Conservation (phyloP, 2,329 filamentous ascomycete species). For the Talaromyces sp. region DNA sequence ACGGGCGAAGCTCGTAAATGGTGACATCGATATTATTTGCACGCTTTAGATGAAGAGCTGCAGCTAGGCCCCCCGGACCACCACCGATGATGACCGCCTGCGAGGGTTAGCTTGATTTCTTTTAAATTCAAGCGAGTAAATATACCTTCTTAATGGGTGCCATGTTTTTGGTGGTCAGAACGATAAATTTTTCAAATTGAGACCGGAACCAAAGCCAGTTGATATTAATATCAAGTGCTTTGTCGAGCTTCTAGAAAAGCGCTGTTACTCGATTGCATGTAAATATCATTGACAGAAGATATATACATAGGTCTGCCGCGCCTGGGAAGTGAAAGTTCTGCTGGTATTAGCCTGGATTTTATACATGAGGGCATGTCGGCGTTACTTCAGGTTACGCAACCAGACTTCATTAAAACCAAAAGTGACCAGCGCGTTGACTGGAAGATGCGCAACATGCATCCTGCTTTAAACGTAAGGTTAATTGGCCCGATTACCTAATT, state of each 20-base stretch:
- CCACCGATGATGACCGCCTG: background rate
- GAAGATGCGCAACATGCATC: background rate
- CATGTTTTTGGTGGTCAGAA: background rate
- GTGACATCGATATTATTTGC: constrained; percentile 12
- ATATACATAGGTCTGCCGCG: no score
- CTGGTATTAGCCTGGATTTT: background rate
- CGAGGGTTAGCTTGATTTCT: background rate
- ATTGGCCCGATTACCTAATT: background rate
- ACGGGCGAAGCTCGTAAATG: constrained; percentile 22
- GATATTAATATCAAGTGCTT: background rate
- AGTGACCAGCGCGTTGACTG: background rate
- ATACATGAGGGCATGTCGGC: background rate
- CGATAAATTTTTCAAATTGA: background rate
- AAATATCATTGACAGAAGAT: no score
- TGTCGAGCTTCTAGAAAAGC: background rate
- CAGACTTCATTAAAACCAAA: background rate
- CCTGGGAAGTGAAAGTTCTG: background rate
- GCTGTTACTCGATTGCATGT: no score
- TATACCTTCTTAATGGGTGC: background rate
- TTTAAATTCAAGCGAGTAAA: background rate
- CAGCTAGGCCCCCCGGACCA: background rate
- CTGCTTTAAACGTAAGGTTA: background rate
- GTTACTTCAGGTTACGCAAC: background rate
- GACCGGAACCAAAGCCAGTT: background rate
- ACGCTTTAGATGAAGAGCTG: background rate